Evolutionary conservation across 768 basidiomycete species (phyloP).

Genomic region (Tulasnella sp.): DNA sequence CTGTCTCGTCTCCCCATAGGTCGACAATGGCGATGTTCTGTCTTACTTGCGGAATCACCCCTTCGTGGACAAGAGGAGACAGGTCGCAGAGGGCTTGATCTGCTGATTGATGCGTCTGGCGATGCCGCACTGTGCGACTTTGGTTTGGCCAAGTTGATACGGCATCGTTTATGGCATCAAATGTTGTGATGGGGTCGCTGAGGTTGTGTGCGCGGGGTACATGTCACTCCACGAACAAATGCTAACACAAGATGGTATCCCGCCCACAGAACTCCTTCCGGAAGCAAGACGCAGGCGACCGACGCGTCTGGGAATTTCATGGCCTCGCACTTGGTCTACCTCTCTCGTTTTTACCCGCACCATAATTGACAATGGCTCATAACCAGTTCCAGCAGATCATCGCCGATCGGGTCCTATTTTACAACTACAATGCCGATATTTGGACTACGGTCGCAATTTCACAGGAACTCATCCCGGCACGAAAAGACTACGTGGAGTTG

Average conservation of each 20-base stretch:
- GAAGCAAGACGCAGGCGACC: slow-evolving; percentile 2
- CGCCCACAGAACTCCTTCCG: not conserved
- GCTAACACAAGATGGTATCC: not conserved
- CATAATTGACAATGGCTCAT: too few relatives aligned
- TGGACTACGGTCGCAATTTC: not conserved
- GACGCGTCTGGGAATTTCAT: slow-evolving; percentile 13
- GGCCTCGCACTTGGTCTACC: not conserved
- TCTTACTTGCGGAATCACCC: too few relatives aligned
- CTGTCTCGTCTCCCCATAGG: too few relatives aligned
- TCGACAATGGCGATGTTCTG: too few relatives aligned
- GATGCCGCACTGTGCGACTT: slow-evolving; percentile 11
- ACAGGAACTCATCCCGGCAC: not conserved
- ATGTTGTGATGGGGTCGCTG: not conserved
- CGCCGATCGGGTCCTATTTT: slow-evolving; percentile 4
- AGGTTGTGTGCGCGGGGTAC: slow-evolving; percentile 13
- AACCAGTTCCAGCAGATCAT: slow-evolving; percentile 2
- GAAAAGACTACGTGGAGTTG: slow-evolving; percentile 7
- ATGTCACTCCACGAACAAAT: not conserved
- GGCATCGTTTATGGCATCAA: not conserved
- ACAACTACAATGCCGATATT: slow-evolving; percentile 5
- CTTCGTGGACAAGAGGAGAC: too few relatives aligned
- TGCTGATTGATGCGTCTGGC: slow-evolving; percentile 3
- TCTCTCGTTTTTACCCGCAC: too few relatives aligned
- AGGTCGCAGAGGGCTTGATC: not conserved
- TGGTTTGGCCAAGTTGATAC: slow-evolving; percentile 2